A percentile compares a stretch with the other conserved stretches of the same genome.
Evolutionary conservation across 139 green algal species (phyloP).

Genomic region (Ettlia oleoabundans): DNA sequence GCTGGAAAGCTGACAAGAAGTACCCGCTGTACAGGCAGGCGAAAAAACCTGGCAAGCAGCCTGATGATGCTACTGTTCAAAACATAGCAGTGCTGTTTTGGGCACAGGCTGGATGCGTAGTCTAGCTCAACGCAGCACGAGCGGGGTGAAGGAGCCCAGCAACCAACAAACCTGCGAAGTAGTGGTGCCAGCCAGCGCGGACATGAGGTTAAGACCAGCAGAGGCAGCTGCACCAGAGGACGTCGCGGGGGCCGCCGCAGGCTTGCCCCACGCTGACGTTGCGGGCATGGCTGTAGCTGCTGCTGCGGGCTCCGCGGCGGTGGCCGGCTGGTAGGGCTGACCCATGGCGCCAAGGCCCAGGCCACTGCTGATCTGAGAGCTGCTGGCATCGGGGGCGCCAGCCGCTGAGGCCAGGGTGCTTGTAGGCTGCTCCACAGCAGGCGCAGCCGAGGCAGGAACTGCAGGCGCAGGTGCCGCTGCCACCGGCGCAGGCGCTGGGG

Average conservation of each 20-base stretch:
- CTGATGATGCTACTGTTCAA: neutral
- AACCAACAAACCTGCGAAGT: neutral
- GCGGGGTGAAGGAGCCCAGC: too few relatives aligned
- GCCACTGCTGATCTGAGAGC: conserved; percentile 12
- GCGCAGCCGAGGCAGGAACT: neutral
- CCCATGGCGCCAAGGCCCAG: conserved; percentile 20
- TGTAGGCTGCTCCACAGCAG: conserved; percentile 31
- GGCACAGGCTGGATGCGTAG: too few relatives aligned
- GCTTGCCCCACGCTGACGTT: conserved; percentile 46
- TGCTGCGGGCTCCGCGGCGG: neutral
- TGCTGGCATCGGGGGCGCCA: neutral
- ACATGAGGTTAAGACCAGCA: conserved; percentile 35
- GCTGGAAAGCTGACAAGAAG: too few relatives aligned
- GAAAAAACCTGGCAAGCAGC: neutral
- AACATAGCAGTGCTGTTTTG: too few relatives aligned
- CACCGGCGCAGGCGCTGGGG: conserved; percentile 3
- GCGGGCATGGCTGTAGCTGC: neutral
- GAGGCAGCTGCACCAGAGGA: conserved; percentile 19
- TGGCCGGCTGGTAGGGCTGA: conserved; percentile 17
- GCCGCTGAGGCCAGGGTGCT: conserved; percentile 30
- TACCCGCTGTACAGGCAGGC: neutral
- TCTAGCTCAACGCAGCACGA: too few relatives aligned
- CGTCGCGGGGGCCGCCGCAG: neutral
- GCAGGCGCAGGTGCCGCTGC: neutral
- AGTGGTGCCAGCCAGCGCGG: conserved; percentile 11